Percentiles rank a stretch among this genome's conserved stretches.
Conservation (phyloP, 257 asterid genomes). For the Anisodus acutangulus region DNA sequence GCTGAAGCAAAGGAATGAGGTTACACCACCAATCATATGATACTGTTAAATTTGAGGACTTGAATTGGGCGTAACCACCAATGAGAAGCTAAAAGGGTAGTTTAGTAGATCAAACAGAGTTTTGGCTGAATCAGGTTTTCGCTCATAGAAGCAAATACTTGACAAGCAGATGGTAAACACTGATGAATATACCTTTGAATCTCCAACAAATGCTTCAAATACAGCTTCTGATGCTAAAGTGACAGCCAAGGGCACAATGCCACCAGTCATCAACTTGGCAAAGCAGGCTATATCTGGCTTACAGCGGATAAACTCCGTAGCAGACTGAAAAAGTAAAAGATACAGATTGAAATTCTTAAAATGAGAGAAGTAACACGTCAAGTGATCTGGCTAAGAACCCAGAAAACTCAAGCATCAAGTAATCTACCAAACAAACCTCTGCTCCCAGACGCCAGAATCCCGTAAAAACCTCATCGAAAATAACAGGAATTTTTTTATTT, state of each 20-base stretch:
- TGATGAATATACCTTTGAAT: constrained; percentile 69
- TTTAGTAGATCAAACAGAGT: constrained; percentile 13
- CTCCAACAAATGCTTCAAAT: constrained; percentile 84
- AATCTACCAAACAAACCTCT: constrained; percentile 60
- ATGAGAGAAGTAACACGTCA: constrained; percentile 22
- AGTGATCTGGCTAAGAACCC: constrained; percentile 23
- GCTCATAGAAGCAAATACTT: constrained; percentile 14
- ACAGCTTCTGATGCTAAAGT: constrained; percentile 83
- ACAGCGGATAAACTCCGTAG: constrained; percentile 81
- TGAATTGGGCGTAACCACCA: not conserved
- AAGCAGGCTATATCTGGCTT: constrained; percentile 93
- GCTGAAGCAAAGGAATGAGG: constrained; percentile 57
- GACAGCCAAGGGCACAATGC: constrained; percentile 88
- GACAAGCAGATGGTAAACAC: constrained; percentile 12
- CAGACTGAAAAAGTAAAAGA: constrained; percentile 60
- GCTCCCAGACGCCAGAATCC: constrained; percentile 99
- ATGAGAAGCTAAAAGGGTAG: not conserved
- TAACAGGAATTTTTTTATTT: constrained; percentile 74
- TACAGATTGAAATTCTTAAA: constrained; percentile 13
- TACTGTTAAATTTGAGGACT: constrained; percentile 10
- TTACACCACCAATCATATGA: constrained; percentile 12
- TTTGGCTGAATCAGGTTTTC: constrained; percentile 7
- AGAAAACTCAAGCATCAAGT: not conserved
- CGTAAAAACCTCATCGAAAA: constrained; percentile 94
- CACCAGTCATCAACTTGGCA: constrained; percentile 98